Percentiles rank a stretch among this genome's conserved stretches.
These are phyloP conservation scores for Schizonepeta tenuifolia DNA, from an alignment of 257 asterid species.

Conservation along the genomic window DNA sequence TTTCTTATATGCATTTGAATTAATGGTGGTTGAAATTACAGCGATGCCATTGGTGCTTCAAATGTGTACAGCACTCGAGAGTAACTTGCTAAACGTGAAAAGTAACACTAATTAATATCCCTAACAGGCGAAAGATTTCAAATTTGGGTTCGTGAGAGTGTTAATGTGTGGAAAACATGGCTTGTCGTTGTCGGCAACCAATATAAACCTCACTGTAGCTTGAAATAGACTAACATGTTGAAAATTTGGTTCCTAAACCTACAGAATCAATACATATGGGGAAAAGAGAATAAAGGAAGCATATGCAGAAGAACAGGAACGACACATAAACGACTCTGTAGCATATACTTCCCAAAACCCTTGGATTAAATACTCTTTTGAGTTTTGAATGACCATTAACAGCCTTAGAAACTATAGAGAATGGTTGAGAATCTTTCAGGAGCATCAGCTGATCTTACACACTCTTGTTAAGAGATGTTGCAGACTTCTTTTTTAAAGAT, in stretches of 20 bases:
- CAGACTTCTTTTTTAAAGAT: neutral
- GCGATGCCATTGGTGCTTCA: neutral
- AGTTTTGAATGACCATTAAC: neutral
- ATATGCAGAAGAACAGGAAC: neutral
- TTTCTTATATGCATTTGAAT: neutral
- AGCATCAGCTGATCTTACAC: neutral
- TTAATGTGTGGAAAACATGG: neutral
- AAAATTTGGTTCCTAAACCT: neutral
- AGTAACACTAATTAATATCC: neutral
- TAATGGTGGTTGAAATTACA: neutral
- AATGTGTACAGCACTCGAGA: neutral
- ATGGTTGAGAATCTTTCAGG: neutral
- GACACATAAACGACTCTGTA: too few species aligned
- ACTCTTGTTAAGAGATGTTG: neutral
- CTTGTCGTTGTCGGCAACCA: neutral
- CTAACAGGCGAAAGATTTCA: neutral
- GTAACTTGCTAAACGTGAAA: neutral
- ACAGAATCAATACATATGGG: neutral
- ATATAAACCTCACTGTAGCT: neutral
- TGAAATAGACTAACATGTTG: neutral
- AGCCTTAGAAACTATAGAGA: neutral
- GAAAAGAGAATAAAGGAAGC: constrained; percentile 4
- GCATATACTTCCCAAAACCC: constrained; percentile 6
- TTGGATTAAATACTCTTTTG: neutral
- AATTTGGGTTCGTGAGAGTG: neutral